Evolutionary conservation across 305 asterid genomes (phyloP).

Genomic region (Euphrasia arctica): DNA sequence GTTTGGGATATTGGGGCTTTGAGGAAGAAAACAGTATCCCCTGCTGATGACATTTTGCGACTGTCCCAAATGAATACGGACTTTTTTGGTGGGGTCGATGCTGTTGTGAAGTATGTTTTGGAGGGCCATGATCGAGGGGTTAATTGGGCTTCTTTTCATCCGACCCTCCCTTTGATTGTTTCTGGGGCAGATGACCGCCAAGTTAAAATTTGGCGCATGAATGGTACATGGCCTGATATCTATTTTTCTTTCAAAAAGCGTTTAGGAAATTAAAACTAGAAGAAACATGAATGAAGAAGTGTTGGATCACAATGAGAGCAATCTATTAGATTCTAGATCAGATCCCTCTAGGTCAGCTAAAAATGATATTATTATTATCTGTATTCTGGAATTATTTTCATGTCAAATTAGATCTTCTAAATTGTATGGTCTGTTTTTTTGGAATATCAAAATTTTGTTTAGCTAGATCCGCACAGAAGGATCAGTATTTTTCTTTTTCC

Average conservation of each 20-base stretch:
- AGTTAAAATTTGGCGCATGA: slow-evolving; percentile 88
- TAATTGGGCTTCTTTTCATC: slow-evolving; percentile 88
- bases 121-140: slow-evolving; percentile 93
- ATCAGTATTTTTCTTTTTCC: background rate
- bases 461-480: slow-evolving; percentile 4
- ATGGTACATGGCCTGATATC: slow-evolving; percentile 43
- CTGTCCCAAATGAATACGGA: slow-evolving; percentile 76
- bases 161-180: slow-evolving; percentile 78
- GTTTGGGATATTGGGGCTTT: slow-evolving; percentile 84
- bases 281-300: slow-evolving; percentile 6
- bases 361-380: slow-evolving; percentile 1
- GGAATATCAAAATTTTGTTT: slow-evolving; percentile 1
- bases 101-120: slow-evolving; percentile 82
- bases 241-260: background rate
- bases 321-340: background rate
- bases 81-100: slow-evolving; percentile 68
- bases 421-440: slow-evolving; percentile 4
- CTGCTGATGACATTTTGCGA: slow-evolving; percentile 74
- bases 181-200: slow-evolving; percentile 94
- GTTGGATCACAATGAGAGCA: background rate
- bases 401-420: slow-evolving; percentile 7
- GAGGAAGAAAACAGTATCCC: slow-evolving; percentile 73
- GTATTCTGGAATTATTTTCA: slow-evolving; percentile 8
- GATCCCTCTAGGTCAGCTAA: slow-evolving; percentile 1
- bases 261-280: background rate